Evolutionary conservation across 2,329 filamentous ascomycete genomes (phyloP).

Genomic region (Pestalotiopsis fici): DNA sequence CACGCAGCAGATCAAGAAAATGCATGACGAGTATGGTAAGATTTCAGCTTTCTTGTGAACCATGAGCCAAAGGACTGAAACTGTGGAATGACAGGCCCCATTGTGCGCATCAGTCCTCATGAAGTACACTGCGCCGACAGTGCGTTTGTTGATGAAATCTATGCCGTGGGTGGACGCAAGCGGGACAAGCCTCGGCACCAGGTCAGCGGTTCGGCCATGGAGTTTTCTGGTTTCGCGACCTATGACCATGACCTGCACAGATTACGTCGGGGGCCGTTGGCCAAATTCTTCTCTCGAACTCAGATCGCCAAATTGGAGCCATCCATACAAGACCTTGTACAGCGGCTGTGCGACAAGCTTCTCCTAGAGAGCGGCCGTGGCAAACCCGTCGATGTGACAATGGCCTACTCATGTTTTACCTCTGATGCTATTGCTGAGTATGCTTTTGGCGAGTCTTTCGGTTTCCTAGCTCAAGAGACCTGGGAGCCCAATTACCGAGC

Average conservation of each 20-base stretch:
- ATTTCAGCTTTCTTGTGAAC: neutral
- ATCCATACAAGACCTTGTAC: constrained; percentile 14
- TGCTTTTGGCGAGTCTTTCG: constrained; percentile 37
- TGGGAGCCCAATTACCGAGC: constrained; percentile 37
- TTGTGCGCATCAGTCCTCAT: constrained; percentile 39
- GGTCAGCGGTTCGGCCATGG: constrained; percentile 18
- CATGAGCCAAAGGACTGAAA: neutral
- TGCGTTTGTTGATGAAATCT: constrained; percentile 38
- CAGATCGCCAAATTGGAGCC: constrained; percentile 25
- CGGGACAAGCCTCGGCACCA: constrained; percentile 24
- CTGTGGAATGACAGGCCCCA: constrained; percentile 20
- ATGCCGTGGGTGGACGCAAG: constrained; percentile 25
- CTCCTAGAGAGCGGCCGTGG: constrained; percentile 21
- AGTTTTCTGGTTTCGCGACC: constrained; percentile 20
- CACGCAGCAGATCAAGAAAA: constrained; percentile 30
- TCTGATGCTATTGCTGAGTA: constrained; percentile 39
- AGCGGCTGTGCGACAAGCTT: constrained; percentile 29
- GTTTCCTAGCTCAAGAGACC: constrained; percentile 30
- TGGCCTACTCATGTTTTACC: constrained; percentile 40
- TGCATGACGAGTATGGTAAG: constrained; percentile 39
- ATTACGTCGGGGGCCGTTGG: constrained; percentile 27
- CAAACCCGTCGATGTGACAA: constrained; percentile 31
- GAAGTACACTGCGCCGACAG: constrained; percentile 39
- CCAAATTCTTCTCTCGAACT: constrained; percentile 30
- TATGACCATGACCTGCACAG: constrained; percentile 33